Percentiles rank a stretch among this genome's conserved stretches.
Conservation (phyloP, 2,329 filamentous ascomycete species). For the Knufia petricola region DNA sequence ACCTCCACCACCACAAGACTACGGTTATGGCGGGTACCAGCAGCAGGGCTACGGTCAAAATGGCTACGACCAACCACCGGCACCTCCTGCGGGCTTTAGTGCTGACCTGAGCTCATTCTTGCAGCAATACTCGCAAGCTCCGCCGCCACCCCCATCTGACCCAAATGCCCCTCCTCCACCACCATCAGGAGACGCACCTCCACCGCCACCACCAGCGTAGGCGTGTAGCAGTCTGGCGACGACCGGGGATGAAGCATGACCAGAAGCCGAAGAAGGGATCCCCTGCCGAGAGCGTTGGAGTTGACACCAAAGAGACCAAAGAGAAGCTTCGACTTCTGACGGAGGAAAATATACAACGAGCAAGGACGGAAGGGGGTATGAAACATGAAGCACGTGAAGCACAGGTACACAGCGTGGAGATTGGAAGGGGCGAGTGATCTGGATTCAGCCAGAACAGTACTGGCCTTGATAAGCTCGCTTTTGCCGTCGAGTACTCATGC, state of each 20-base stretch:
- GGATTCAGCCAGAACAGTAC: no score
- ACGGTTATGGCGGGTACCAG: conserved; percentile 49
- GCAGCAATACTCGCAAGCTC: conserved; percentile 51
- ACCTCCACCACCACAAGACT: conserved; percentile 36
- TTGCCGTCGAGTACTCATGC: background rate
- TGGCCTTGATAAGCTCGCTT: background rate
- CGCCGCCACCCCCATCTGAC: conserved; percentile 52
- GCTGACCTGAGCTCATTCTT: conserved; percentile 53
- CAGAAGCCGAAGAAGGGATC: background rate
- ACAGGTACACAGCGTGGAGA: no score
- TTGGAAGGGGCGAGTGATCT: no score
- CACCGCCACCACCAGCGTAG: conserved; percentile 38
- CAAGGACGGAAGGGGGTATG: no score
- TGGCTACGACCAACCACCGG: conserved; percentile 33
- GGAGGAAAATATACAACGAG: no score
- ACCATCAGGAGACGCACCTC: conserved; percentile 34
- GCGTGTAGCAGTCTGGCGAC: background rate
- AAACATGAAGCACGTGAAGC: no score
- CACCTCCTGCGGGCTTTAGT: conserved; percentile 37
- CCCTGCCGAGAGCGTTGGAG: background rate
- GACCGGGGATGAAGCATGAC: background rate
- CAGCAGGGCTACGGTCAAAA: conserved; percentile 32
- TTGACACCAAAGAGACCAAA: background rate
- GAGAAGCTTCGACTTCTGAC: no score
- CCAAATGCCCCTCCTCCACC: conserved; percentile 47